phyloP scores from a whole-genome alignment of 768 basidiomycete species.

The Rhizopogon rudus region DNA sequence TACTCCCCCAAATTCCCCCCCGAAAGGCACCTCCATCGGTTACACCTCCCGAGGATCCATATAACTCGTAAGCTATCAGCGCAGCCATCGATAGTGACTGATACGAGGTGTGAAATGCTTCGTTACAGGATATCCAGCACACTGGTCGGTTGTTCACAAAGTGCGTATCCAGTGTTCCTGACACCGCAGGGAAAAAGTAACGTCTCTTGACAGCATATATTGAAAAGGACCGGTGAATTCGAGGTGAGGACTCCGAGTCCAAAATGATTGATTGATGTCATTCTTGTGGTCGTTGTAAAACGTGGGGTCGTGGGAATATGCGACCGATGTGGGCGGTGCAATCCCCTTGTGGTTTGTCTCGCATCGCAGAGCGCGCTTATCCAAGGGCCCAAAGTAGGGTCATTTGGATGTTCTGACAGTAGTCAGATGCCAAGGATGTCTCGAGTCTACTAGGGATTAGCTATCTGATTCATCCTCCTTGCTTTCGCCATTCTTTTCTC shows the following conservation, averaged over 20 bases:
- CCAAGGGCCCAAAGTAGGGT: neutral
- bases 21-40: neutral
- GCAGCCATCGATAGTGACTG: slow-evolving; percentile 2
- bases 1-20: slow-evolving; percentile 6
- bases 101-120: slow-evolving; percentile 4
- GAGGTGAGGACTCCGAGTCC: slow-evolving; percentile 10
- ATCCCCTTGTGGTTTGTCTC: neutral
- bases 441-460: neutral
- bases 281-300: slow-evolving; percentile 29
- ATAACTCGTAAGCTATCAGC: slow-evolving; percentile 14
- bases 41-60: slow-evolving; percentile 5
- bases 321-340: slow-evolving; percentile 4
- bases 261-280: slow-evolving; percentile 20
- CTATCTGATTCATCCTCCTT: slow-evolving; percentile 9
- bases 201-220: neutral
- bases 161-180: neutral
- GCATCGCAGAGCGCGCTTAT: slow-evolving; percentile 1
- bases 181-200: neutral
- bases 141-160: neutral
- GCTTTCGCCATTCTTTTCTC: slow-evolving; percentile 6
- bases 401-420: slow-evolving; percentile 13
- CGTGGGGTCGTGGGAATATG: slow-evolving; percentile 36
- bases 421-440: neutral
- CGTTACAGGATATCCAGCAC: neutral
- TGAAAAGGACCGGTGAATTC: slow-evolving; percentile 9